Evolutionary conservation across 225 moss, liverwort and hornwort species (phyloP), one percentile per base, ranked within the genome.

Genomic region (Neckera pumila): DNA sequence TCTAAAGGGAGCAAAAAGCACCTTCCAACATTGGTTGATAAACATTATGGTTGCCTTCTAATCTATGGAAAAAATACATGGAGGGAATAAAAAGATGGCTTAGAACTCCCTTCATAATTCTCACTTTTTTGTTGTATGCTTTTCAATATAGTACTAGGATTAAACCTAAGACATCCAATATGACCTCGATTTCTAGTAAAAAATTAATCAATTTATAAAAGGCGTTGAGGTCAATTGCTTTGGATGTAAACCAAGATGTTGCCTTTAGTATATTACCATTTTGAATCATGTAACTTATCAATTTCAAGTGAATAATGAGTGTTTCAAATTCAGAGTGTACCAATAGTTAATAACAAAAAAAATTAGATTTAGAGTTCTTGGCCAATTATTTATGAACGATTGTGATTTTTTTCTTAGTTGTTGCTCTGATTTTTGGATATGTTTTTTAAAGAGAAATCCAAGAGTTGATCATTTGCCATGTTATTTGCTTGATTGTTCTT

Each of bases 401-500:
- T 72, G 43, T 72, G 9, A 26, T 1, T 16, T 71, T 15, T 71
- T 26, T 8, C 13, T 3, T 49, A 42, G 5, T 5, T 42, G 11
- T 15, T 71, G 8, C 16, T 71, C 9, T 16, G 5, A 42, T 27
- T 25, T n/a, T 22, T 4, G 1, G 2, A 38, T 69, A 12, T 40
- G 4, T 40, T 13, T 40, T 73, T 45, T 28, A 5, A 15, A 73
- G 28, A 73, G 0, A 45, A 73, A 43, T 45, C 10, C 5, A 73
- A 73, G 4, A 17, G 1, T 28, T 43, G 6, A 17, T 28, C 28
- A 71, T 43, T 72, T 27, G 2, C 3, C 10, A 6, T 45, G 3
- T 0, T 28, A 0, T 28, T 28, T 28, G 17, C 2, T 6, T 45
- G 42, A 17, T 28, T 72, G 4, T 28, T 2, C 3, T 71, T 42